These are phyloP conservation scores for Waltergamsia citrina DNA, from an alignment of 2,329 filamentous ascomycete genomes.

Conservation along the genomic window DNA sequence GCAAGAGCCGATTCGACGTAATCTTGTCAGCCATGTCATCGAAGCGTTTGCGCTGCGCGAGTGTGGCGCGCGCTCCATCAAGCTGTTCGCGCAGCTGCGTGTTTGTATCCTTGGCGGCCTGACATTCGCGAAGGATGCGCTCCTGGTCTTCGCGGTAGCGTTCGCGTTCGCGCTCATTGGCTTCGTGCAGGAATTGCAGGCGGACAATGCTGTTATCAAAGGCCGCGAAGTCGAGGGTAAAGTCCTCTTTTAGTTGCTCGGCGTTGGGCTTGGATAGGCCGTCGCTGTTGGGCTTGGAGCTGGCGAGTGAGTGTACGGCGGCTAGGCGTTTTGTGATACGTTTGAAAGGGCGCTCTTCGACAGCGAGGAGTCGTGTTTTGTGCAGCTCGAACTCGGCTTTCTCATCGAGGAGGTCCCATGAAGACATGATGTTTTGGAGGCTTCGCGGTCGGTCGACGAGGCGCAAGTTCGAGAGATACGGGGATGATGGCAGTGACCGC, in stretches of 20 bases:
- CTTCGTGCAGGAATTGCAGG: constrained; percentile 76
- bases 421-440: constrained; percentile 29
- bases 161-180: constrained; percentile 74
- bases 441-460: neutral
- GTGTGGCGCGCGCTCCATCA: constrained; percentile 63
- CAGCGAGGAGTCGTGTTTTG: constrained; percentile 74
- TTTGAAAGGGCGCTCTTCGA: constrained; percentile 89
- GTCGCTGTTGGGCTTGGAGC: constrained; percentile 30
- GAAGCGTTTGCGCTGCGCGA: constrained; percentile 74
- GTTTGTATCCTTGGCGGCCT: constrained; percentile 69
- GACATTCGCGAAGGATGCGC: constrained; percentile 68
- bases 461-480: neutral
- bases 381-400: constrained; percentile 77
- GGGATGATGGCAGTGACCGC: neutral
- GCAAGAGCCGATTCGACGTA: constrained; percentile 68
- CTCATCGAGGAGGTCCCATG: constrained; percentile 62
- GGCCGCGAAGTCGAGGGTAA: constrained; percentile 78
- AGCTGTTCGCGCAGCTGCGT: constrained; percentile 63
- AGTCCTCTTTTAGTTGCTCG: constrained; percentile 69
- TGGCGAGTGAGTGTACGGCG: constrained; percentile 54
- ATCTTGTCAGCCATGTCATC: constrained; percentile 85
- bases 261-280: constrained; percentile 22
- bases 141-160: constrained; percentile 75
- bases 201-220: constrained; percentile 82
- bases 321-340: constrained; percentile 77